phyloP scores from a whole-genome alignment of 768 basidiomycete genomes.

The Boletus sp. region DNA sequence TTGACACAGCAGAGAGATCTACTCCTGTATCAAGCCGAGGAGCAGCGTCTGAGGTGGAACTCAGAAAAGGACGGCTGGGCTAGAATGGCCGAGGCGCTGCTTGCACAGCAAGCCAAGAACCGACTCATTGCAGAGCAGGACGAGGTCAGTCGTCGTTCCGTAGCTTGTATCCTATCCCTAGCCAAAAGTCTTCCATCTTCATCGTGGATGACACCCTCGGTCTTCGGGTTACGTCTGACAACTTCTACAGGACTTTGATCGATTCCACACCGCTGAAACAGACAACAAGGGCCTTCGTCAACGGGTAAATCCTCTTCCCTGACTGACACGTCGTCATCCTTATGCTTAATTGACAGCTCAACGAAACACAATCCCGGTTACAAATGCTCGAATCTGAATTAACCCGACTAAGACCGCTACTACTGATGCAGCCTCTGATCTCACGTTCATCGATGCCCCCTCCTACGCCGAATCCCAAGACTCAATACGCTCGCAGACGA shows the following conservation, averaged over 20 bases:
- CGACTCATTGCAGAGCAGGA: constrained; percentile 37
- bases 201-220: background rate
- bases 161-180: background rate
- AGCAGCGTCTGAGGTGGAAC: constrained; percentile 60
- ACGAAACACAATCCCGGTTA: constrained; percentile 54
- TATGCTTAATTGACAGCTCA: constrained; percentile 42
- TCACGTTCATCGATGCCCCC: constrained; percentile 18
- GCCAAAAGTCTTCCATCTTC: background rate
- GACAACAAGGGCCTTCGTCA: constrained; percentile 63
- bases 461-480: constrained; percentile 25
- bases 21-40: constrained; percentile 48
- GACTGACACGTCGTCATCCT: background rate
- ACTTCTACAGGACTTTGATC: constrained; percentile 51
- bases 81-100: constrained; percentile 64
- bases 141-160: constrained; percentile 39
- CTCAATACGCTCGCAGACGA: constrained; percentile 23
- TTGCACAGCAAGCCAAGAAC: constrained; percentile 46
- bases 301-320: constrained; percentile 43
- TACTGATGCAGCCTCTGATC: constrained; percentile 60
- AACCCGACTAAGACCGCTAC: constrained; percentile 60
- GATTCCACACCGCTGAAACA: constrained; percentile 49
- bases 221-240: constrained; percentile 15
- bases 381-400: constrained; percentile 63
- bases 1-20: constrained; percentile 60
- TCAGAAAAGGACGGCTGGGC: constrained; percentile 65